These are phyloP conservation scores for Apiotrichum sp. DNA, from an alignment of 1,284 basidiomycete genomes.

Conservation along the genomic window DNA sequence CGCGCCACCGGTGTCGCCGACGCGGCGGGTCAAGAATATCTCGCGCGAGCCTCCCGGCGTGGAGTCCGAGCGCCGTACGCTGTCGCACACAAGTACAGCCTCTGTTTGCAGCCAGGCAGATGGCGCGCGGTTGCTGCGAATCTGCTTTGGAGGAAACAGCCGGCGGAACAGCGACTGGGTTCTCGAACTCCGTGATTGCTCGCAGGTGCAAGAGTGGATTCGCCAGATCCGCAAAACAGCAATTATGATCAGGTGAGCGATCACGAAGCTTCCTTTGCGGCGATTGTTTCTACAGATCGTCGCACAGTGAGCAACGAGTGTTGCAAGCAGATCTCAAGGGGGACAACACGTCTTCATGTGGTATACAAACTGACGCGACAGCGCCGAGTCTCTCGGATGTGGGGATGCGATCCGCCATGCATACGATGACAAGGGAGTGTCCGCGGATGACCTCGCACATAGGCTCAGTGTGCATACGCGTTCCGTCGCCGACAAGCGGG, in stretches of 20 bases:
- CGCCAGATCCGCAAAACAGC: constrained; percentile 32
- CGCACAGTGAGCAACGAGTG: too few species aligned
- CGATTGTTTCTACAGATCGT: too few species aligned
- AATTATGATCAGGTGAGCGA: constrained; percentile 26
- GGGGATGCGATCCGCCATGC: constrained; percentile 24
- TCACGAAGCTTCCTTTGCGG: too few species aligned
- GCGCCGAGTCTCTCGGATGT: constrained; percentile 27
- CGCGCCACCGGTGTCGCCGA: too few species aligned
- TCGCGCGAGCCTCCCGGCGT: neutral
- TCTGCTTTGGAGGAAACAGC: constrained; percentile 17
- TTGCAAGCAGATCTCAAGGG: too few species aligned
- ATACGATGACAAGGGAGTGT: constrained; percentile 15
- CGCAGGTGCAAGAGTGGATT: constrained; percentile 31
- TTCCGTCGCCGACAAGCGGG: constrained; percentile 3
- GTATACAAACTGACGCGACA: neutral
- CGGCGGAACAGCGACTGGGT: constrained; percentile 25
- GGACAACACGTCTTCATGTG: too few species aligned
- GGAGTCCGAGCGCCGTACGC: constrained; percentile 15
- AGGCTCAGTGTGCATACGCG: constrained; percentile 19
- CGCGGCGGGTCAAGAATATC: neutral
- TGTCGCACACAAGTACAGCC: constrained; percentile 10
- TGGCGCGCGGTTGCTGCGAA: constrained; percentile 13
- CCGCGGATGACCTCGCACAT: constrained; percentile 25
- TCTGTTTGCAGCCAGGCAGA: constrained; percentile 5
- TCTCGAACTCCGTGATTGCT: constrained; percentile 29